Base-by-base conservation (phyloP, 2,329 filamentous ascomycete genomes). In the Aspergillus transmontanensis region DNA sequence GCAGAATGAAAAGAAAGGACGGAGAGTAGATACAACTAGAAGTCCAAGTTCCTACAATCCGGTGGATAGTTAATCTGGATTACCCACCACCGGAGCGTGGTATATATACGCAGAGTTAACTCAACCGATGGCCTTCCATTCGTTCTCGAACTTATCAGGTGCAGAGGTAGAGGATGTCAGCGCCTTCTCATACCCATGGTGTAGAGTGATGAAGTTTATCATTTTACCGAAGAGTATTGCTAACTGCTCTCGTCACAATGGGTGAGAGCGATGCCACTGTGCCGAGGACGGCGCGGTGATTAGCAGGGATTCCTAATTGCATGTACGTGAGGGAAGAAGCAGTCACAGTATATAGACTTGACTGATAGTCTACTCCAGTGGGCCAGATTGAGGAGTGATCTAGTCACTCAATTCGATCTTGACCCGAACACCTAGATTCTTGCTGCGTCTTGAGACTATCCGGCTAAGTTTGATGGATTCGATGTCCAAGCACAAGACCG, bases 171-270 rank as follows among this genome's bases (percentile, higher is more conserved):
- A 53, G 34, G 34, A 54, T 9, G 21, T 65, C 3, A 63, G 59
- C 21, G 62, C 60, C 32, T 58, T 58, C 6, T 62, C 64, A 41
- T 71, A 75, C 63, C 83, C 79, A 6, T 75, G 75, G 64, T 82
- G 78, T 3, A 88, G 78, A 2, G 86, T 87, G 48, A 88, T 72
- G 64, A 88, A 82, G 70, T 87, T 87, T 26, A 26, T 23, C 6
- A 26, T 48, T 48, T 28, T 10, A 26, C 23, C 6, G 45, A 28
- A 26, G 23, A 26, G 23, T 16, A 48, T 9, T 48, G 21, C 45
- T 28, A 48, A 4, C 21, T 23, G 32, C 30, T 53, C 50, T 21
- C 50, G 19, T 28, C 28, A 34, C 50, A n/a, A 34, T 53, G 6
- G 19, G 23, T 26, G 23, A 32, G 9, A 23, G 59, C 26, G 30